Base-by-base conservation (phyloP, 805 yeast genomes). In the Metschnikowia picachoensis region DNA sequence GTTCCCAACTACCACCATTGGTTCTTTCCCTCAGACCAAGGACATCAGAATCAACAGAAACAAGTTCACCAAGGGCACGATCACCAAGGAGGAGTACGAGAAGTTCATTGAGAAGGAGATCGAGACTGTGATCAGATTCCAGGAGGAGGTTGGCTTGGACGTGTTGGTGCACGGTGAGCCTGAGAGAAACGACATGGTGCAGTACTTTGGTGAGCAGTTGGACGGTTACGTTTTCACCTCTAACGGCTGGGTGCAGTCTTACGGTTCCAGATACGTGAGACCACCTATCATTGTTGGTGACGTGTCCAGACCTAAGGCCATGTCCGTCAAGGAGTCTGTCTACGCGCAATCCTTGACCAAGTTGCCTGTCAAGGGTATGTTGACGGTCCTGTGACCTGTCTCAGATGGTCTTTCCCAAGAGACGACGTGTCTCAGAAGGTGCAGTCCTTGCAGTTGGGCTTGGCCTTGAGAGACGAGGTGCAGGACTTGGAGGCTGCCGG, bases 391-490 rank as follows among this genome's bases (percentile, higher is more conserved):
- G 94, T 94, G 65, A 94, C 99, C 70, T 89, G 95, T 77, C 85
- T 94, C 73, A 88, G 99, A 84, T 94, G 99, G 99, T 94, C 99
- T 63, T 94, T 94, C 97, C 99, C 99, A 80, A 89, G 99, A 86
- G 92, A 91, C 71, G 99, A 94, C 67, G 86, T 92, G 60, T 78
- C 95, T 55, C 91, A 87, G 77, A 81, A 87, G 79, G 80, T 82
- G 60, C 99, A 94, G 80, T 89, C 97, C 61, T 81, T 87, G 72
- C 99, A 94, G 82, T 85, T 94, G 69, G 95, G 95, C 70, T 80
- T 94, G 67, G 98, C 98, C 62, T 81, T 94, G 69, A 89, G 98
- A 79, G 99, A 94, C 66, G 99, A 94, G 82, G 99, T 94, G 64
- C 79, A 85, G 67, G 99, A 94, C 73, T 87, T 94, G 72, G 99